Conservation (phyloP, 305 asterid species). For the Solanum chacoense region DNA sequence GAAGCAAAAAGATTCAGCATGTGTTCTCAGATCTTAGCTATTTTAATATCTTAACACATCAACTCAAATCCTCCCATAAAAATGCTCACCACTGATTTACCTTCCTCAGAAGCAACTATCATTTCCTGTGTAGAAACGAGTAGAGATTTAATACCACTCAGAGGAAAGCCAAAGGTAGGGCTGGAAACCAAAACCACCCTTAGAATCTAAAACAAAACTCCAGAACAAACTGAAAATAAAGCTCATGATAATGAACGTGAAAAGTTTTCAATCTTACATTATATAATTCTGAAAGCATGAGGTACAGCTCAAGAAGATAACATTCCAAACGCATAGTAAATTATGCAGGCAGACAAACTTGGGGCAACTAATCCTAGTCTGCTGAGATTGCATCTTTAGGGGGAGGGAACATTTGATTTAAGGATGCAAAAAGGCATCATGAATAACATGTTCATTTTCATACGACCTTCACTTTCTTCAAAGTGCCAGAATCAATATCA, state of each 20-base stretch:
- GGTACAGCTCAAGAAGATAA: not conserved
- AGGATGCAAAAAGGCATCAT: not conserved
- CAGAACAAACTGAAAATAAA: not conserved
- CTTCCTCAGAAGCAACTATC: constrained; percentile 56
- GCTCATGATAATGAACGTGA: not conserved
- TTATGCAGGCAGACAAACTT: not conserved
- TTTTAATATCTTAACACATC: not conserved
- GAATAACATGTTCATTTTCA: not conserved
- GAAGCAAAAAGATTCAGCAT: not conserved
- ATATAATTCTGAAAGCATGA: not conserved
- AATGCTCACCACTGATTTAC: constrained; percentile 41
- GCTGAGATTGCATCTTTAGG: not conserved
- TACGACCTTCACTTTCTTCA: constrained; percentile 68
- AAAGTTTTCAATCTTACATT: not conserved
- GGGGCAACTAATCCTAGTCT: not conserved
- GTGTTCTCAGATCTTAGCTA: not conserved
- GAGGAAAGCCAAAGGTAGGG: not conserved
- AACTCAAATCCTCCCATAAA: not conserved
- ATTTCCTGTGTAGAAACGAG: constrained; percentile 44
- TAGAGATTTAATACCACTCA: not conserved
- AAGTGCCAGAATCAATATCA: constrained; percentile 45
- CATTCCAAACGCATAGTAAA: not conserved
- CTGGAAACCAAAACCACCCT: not conserved
- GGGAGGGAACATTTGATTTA: not conserved
- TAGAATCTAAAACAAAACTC: not conserved